A percentile compares a stretch with the other conserved stretches of the same genome.
phyloP scores from a whole-genome alignment of 192 early-diverging fungal genomes.

The Oehlia diaphana region DNA sequence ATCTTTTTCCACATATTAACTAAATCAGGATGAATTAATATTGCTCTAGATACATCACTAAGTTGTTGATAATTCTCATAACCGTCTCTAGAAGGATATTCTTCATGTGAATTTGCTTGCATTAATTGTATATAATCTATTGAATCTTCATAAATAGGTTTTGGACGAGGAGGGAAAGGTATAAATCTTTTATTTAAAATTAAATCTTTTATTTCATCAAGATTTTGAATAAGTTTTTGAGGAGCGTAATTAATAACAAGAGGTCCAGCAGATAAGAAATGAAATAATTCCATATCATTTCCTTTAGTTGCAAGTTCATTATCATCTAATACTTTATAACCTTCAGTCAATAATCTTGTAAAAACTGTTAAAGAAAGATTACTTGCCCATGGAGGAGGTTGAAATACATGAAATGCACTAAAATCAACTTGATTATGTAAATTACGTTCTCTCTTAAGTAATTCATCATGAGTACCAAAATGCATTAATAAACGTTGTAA shows the following conservation, averaged over 20 bases:
- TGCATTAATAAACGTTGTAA: slow-evolving; percentile 1
- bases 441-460: neutral
- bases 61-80: slow-evolving; percentile 9
- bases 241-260: neutral
- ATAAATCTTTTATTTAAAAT: neutral
- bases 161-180: slow-evolving; percentile 10
- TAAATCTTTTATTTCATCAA: neutral
- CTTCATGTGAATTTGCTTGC: neutral
- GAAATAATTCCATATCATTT: slow-evolving; percentile 20
- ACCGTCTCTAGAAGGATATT: neutral
- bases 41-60: neutral
- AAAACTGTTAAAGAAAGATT: neutral
- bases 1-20: neutral
- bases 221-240: neutral
- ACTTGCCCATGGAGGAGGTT: slow-evolving; percentile 3
- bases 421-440: neutral
- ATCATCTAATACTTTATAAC: neutral
- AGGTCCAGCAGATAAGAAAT: neutral
- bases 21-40: slow-evolving; percentile 14
- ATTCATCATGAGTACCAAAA: slow-evolving; percentile 1
- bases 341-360: neutral
- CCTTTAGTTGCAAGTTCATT: neutral
- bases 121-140: neutral
- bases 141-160: neutral
- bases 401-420: neutral